Evolutionary conservation across 257 asterid genomes (phyloP), one percentile per base, ranked within the genome.

Genomic region (Nemophila menziesii): DNA sequence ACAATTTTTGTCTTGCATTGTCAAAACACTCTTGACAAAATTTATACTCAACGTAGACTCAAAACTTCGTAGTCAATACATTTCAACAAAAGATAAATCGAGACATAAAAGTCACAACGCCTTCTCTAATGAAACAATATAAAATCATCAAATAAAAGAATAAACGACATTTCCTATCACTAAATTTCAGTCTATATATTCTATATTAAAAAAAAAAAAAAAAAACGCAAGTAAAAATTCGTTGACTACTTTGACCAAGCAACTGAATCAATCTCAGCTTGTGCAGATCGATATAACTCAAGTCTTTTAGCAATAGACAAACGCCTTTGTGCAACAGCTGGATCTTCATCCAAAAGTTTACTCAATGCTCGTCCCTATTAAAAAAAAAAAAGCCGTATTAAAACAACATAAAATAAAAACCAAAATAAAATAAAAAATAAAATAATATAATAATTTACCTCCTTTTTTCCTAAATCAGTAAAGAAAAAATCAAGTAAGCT

Each of bases 241-340:
- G n/a, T n/a, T n/a, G 8, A 29, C 74, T 81, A 90, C 52, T 79
- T 90, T 0, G 99, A 60, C 99, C 94, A 85, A 14, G 94, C 99
- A 22, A 90, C 99, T 23, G 94, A 55, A 65, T 89, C 98, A 8
- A 84, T 81, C 79, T 89, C 98, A 0, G 81, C 51, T 64, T 89
- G 96, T 60, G 98, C 98, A 62, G 87, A 57, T 78, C 85, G 78
- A 69, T 89, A 89, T 66, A 84, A 59, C 77, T 89, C 98, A 39
- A 89, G 63, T 73, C 98, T 78, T 84, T 84, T 84, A 2, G 74
- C 96, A 9, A 90, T 67, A 27, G 92, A 77, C 15, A 68, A n/a
- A 1, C 96, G 77, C 22, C 92, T 64, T 65, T 90, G 93, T 92
- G 82, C 82, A 39, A 90, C 56, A n/a, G 93, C 83, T 1, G 96